Conservation (phyloP, 176 grass and related monocot species). For the Rhynchospora breviuscula region DNA sequence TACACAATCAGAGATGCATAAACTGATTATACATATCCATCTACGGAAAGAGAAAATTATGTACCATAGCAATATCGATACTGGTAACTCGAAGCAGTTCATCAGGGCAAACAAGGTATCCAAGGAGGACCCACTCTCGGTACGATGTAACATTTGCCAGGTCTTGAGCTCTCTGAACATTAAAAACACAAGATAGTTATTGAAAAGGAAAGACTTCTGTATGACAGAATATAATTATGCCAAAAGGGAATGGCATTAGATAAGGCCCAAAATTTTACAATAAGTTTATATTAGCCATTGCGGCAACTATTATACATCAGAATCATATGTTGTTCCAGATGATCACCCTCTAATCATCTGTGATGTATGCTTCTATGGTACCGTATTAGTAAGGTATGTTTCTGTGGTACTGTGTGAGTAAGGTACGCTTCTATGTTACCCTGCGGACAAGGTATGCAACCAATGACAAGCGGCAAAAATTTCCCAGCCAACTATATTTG, state of each 20-base stretch:
- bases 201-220: neutral
- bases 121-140: constrained; percentile 90
- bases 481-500: neutral
- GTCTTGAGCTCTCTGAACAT: constrained; percentile 93
- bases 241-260: neutral
- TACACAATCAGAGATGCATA: neutral
- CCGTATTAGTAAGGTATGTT: neutral
- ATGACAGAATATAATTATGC: neutral
- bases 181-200: constrained; percentile 28
- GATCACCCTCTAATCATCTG: neutral
- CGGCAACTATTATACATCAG: neutral
- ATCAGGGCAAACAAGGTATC: constrained; percentile 97
- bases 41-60: constrained; percentile 2
- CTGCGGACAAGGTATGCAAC: neutral
- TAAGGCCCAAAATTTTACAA: neutral
- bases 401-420: neutral
- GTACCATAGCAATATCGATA: constrained; percentile 98
- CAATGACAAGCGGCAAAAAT: neutral
- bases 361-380: neutral
- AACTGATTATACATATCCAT: neutral
- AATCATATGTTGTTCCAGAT: neutral
- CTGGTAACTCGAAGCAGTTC: constrained; percentile 95
- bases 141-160: constrained; percentile 98
- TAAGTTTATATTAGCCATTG: neutral
- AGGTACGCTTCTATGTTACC: neutral